Evolutionary conservation across 257 asterid species (phyloP).

Genomic region (Cruciata laevipes): DNA sequence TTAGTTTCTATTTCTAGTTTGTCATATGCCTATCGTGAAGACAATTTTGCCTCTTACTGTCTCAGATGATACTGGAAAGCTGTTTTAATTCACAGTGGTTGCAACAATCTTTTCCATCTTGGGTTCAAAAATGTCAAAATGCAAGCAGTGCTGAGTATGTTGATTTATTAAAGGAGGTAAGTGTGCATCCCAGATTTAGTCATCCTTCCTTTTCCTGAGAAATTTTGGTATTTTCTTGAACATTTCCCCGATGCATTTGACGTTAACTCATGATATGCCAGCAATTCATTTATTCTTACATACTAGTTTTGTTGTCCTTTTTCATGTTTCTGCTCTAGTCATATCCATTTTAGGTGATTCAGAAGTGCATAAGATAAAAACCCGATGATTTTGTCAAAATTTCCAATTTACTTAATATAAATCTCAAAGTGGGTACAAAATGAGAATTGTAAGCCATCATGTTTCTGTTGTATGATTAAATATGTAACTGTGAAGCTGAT

Average conservation of each 20-base stretch:
- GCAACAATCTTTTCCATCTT: conserved; percentile 46
- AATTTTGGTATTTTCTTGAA: background rate
- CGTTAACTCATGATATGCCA: background rate
- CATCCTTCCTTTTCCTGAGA: background rate
- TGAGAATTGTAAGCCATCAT: background rate
- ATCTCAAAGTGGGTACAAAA: background rate
- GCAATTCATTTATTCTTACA: background rate
- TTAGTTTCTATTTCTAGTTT: background rate
- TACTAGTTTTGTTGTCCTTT: background rate
- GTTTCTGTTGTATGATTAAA: background rate
- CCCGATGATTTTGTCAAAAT: background rate
- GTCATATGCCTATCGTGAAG: conserved; percentile 10
- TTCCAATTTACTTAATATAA: background rate
- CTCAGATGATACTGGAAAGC: conserved; percentile 70
- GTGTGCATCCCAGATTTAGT: conserved; percentile 6
- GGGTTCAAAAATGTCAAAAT: conserved; percentile 68
- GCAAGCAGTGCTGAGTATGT: conserved; percentile 74
- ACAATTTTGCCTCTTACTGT: conserved; percentile 19
- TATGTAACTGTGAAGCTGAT: background rate
- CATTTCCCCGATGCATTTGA: background rate
- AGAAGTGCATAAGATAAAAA: background rate
- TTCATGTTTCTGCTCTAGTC: background rate
- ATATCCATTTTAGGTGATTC: background rate
- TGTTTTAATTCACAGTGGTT: conserved; percentile 60
- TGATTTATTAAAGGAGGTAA: conserved; percentile 87